Conservation (phyloP, 331 rosid species). For the Ulmus americana region DNA sequence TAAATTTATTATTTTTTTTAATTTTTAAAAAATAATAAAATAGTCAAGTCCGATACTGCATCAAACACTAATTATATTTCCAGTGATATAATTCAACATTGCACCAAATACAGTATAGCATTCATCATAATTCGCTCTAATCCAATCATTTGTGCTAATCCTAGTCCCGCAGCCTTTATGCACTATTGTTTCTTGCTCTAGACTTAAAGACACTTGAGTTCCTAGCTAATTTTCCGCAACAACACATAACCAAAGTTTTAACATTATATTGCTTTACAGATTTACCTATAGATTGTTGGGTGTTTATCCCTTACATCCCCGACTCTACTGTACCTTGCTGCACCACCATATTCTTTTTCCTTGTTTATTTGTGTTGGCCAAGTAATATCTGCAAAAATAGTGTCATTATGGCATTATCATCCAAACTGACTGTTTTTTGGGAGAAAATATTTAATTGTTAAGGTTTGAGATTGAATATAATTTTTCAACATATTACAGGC, state of each 20-base stretch:
- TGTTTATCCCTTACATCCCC: neutral
- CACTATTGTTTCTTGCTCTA: neutral
- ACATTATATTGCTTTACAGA: neutral
- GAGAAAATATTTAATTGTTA: neutral
- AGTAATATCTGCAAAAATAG: neutral
- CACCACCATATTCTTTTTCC: neutral
- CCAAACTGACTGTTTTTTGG: neutral
- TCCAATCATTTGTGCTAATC: too few species aligned
- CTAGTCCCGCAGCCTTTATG: neutral
- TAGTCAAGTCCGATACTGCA: too few species aligned
- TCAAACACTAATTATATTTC: too few species aligned
- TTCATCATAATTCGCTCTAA: neutral
- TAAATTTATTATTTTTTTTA: too few species aligned
- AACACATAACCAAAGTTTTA: neutral
- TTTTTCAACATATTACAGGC: constrained; percentile 48
- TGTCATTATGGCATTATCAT: neutral
- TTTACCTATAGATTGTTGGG: neutral
- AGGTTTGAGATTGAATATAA: constrained; percentile 18
- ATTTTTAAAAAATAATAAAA: too few species aligned
- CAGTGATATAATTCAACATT: too few species aligned
- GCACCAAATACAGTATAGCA: too few species aligned
- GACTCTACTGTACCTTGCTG: neutral
- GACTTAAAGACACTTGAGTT: neutral
- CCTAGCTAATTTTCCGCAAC: neutral
- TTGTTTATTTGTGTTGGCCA: neutral